Percentiles rank a stretch among this genome's conserved stretches.
Conservation (phyloP, 208 protist genomes). For the Porcisia hertigi region DNA sequence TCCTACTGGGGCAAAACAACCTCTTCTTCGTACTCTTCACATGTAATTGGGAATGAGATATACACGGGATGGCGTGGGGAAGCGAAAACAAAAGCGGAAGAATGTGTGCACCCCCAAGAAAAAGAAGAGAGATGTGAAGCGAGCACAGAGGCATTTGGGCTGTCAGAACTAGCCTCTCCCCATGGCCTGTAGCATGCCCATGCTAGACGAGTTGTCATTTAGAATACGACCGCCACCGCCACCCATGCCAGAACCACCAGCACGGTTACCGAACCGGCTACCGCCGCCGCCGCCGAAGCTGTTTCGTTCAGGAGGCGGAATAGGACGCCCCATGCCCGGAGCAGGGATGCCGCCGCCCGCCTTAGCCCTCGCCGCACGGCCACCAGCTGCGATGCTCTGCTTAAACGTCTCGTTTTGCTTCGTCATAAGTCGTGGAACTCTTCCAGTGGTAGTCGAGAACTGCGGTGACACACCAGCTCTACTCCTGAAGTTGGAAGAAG, state of each 20-base stretch:
- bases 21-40: not conserved
- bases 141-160: not conserved
- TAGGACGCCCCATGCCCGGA: constrained; percentile 8
- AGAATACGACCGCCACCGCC: constrained; percentile 48
- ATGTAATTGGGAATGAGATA: not conserved
- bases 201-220: constrained; percentile 86
- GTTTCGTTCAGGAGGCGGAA: constrained; percentile 4
- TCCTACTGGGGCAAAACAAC: not conserved
- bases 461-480: not conserved
- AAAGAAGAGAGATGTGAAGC: not conserved
- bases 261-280: constrained; percentile 35
- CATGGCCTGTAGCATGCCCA: constrained; percentile 87
- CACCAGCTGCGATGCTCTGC: constrained; percentile 54
- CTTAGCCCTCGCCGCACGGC: constrained; percentile 30
- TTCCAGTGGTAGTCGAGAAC: constrained; percentile 15
- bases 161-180: constrained; percentile 51
- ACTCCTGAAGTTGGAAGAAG: not conserved
- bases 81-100: not conserved
- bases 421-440: constrained; percentile 59
- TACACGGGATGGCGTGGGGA: not conserved
- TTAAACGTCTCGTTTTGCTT: constrained; percentile 55
- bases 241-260: constrained; percentile 25
- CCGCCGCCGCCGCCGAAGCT: constrained; percentile 25
- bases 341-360: constrained; percentile 15
- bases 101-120: constrained; percentile 9